A percentile compares a stretch with the other conserved stretches of the same genome.
Conservation (phyloP, 768 basidiomycete species). For the Favolaschia claudopus region DNA sequence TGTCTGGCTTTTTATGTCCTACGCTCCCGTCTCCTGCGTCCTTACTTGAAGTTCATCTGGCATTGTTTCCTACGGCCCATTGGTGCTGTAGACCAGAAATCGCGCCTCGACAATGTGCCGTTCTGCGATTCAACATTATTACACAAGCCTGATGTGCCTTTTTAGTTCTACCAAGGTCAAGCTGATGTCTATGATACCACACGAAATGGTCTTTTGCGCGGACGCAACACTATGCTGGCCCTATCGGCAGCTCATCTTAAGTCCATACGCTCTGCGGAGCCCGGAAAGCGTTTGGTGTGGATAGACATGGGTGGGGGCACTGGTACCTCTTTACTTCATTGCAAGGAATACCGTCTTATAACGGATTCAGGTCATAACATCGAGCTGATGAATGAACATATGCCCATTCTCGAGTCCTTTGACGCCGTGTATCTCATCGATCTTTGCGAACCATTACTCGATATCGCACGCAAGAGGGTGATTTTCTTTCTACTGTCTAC, state of each 20-base stretch:
- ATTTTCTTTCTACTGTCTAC: no score
- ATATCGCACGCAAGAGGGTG: slow-evolving; percentile 73
- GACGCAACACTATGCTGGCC: slow-evolving; percentile 69
- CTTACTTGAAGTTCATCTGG: slow-evolving; percentile 57
- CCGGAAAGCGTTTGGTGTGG: slow-evolving; percentile 66
- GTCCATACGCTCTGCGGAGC: slow-evolving; percentile 4
- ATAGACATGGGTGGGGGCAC: slow-evolving; percentile 84
- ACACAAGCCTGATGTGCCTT: background rate
- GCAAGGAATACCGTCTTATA: slow-evolving; percentile 26
- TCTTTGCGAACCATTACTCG: slow-evolving; percentile 73
- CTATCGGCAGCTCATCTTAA: slow-evolving; percentile 24
- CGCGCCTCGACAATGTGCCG: slow-evolving; percentile 52
- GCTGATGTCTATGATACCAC: slow-evolving; percentile 79
- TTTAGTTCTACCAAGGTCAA: slow-evolving; percentile 71
- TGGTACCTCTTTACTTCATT: slow-evolving; percentile 36
- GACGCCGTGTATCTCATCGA: slow-evolving; percentile 74
- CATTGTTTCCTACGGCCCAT: slow-evolving; percentile 58
- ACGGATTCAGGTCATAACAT: slow-evolving; percentile 61
- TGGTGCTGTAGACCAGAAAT: slow-evolving; percentile 46
- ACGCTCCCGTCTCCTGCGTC: slow-evolving; percentile 36
- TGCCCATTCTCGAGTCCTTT: slow-evolving; percentile 56
- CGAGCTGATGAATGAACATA: slow-evolving; percentile 69
- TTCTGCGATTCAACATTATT: background rate
- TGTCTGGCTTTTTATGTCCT: slow-evolving; percentile 22
- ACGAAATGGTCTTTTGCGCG: slow-evolving; percentile 65